Conservation (phyloP, 2,329 filamentous ascomycete species). For the Venturia oleaginea region DNA sequence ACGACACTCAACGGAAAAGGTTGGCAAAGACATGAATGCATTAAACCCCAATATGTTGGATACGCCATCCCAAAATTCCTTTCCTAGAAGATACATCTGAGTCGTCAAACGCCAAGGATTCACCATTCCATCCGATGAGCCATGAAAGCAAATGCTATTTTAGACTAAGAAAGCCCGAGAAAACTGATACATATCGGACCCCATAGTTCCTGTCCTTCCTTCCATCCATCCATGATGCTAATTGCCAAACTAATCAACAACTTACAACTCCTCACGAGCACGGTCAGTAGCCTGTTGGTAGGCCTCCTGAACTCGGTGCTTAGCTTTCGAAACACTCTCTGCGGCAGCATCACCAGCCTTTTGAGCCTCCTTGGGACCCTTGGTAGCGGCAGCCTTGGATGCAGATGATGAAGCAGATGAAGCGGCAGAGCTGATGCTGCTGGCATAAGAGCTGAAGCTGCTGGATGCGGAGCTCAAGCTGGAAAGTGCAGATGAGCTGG, state of each 20-base stretch:
- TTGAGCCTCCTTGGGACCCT: conserved; percentile 14
- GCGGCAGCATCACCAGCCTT: conserved; percentile 26
- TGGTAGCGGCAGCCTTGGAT: conserved; percentile 19
- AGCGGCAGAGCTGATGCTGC: conserved; percentile 24
- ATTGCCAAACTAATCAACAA: neutral
- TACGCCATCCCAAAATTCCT: neutral
- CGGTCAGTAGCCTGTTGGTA: conserved; percentile 25
- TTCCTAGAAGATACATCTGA: neutral
- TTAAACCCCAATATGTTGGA: neutral
- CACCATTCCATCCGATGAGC: neutral
- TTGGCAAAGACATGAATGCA: conserved; percentile 2
- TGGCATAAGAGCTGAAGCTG: conserved; percentile 25
- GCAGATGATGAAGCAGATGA: conserved; percentile 23
- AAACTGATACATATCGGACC: neutral
- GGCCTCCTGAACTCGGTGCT: conserved; percentile 20
- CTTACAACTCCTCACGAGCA: conserved; percentile 39
- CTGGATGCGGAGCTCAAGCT: conserved; percentile 21
- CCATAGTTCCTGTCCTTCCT: neutral
- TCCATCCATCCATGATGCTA: neutral
- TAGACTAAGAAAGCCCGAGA: neutral
- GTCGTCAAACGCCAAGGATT: neutral
- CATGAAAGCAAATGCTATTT: neutral
- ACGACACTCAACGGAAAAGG: too few relatives aligned
- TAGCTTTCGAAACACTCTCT: conserved; percentile 21
- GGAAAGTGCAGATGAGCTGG: conserved; percentile 17